Conservation (phyloP, 1,139 yeast genomes). For the Diutina ranongensis region DNA sequence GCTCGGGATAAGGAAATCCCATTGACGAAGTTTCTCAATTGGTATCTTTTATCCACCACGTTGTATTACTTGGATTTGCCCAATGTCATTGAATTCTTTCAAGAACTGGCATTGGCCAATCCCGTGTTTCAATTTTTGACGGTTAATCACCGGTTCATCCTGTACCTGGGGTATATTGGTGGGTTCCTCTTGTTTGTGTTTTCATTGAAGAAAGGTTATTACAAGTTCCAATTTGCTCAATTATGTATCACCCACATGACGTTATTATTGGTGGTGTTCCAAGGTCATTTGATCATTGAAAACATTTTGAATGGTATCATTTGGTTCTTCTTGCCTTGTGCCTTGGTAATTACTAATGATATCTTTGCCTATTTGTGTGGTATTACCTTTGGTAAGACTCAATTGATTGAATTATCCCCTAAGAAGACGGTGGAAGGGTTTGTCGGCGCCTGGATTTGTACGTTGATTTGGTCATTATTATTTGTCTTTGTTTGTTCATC, state of each 20-base stretch:
- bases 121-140: constrained; percentile 17
- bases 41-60: constrained; percentile 78
- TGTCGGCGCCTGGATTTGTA: constrained; percentile 94
- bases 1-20: constrained; percentile 79
- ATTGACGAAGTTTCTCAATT: constrained; percentile 72
- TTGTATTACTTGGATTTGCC: constrained; percentile 76
- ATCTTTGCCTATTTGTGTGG: constrained; percentile 96
- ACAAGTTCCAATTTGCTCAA: constrained; percentile 88
- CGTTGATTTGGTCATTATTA: constrained; percentile 61
- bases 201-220: constrained; percentile 79
- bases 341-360: constrained; percentile 87
- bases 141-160: constrained; percentile 72
- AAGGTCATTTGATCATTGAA: constrained; percentile 85
- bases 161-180: constrained; percentile 73
- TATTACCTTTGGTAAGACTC: constrained; percentile 89
- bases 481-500: constrained; percentile 55
- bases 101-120: background rate
- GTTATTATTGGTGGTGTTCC: constrained; percentile 77
- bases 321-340: constrained; percentile 90
- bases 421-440: constrained; percentile 97
- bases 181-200: constrained; percentile 89
- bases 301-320: constrained; percentile 84
- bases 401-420: constrained; percentile 86
- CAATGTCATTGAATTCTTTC: constrained; percentile 22
- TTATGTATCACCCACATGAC: constrained; percentile 94